phyloP scores from a whole-genome alignment of 371 early-diverging fungal species.

The Amoeboaphelidium protococcarum region DNA sequence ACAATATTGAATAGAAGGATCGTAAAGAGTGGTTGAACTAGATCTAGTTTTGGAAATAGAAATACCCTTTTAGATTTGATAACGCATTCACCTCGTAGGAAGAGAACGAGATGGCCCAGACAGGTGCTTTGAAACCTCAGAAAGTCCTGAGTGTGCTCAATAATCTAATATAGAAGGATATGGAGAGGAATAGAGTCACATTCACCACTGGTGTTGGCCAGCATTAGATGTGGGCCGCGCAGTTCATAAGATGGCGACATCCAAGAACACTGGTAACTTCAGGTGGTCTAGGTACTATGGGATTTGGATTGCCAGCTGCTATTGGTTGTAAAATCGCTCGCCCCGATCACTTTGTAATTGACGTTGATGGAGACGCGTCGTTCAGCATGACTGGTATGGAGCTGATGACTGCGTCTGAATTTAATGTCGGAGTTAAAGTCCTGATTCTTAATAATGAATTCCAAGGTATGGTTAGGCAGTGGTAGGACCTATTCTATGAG shows the following conservation, averaged over 20 bases:
- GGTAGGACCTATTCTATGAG: conserved; percentile 93
- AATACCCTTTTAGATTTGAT: conserved; percentile 49
- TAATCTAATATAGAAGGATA: conserved; percentile 31
- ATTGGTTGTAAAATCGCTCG: conserved; percentile 81
- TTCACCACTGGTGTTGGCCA: conserved; percentile 90
- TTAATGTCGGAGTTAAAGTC: conserved; percentile 83
- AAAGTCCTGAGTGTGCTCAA: conserved; percentile 71
- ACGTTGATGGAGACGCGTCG: conserved; percentile 89
- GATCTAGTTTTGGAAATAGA: conserved; percentile 54
- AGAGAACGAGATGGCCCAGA: too few relatives aligned
- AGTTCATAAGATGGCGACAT: conserved; percentile 44
- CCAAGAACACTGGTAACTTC: conserved; percentile 73
- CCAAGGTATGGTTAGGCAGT: conserved; percentile 76
- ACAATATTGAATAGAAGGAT: conserved; percentile 30
- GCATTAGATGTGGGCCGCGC: conserved; percentile 90
- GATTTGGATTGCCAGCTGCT: conserved; percentile 76
- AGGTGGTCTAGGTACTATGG: conserved; percentile 94
- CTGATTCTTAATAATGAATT: conserved; percentile 84
- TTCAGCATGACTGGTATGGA: conserved; percentile 96
- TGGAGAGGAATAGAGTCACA: conserved; percentile 58
- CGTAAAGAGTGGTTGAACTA: conserved; percentile 56
- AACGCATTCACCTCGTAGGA: conserved; percentile 26
- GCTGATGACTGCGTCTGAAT: conserved; percentile 78
- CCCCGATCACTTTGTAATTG: conserved; percentile 75
- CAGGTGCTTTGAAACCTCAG: conserved; percentile 58